These are phyloP conservation scores for Arthrobotrys sinensis DNA, from an alignment of 2,329 filamentous ascomycete genomes.

Conservation along the genomic window DNA sequence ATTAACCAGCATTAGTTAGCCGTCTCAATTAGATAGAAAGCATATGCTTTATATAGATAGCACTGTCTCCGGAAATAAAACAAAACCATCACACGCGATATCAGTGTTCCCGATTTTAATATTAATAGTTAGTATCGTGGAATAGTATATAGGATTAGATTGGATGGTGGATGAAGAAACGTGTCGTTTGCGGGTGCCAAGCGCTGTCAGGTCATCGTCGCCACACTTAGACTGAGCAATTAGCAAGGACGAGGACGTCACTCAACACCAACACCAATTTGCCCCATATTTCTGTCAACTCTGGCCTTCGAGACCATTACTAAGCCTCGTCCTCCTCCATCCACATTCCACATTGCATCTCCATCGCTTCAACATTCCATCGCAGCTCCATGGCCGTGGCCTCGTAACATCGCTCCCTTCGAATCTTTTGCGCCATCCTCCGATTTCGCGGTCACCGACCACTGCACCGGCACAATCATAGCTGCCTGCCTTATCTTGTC, in stretches of 20 bases:
- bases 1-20: too few relatives aligned
- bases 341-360: not conserved
- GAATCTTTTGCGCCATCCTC: not conserved
- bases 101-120: too few relatives aligned
- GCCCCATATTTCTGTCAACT: constrained; percentile 44
- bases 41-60: too few relatives aligned
- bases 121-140: too few relatives aligned
- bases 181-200: constrained; percentile 56
- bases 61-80: too few relatives aligned
- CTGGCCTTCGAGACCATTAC: constrained; percentile 37
- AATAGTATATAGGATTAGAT: too few relatives aligned
- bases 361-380: not conserved
- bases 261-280: constrained; percentile 40
- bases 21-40: too few relatives aligned
- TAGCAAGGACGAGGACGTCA: constrained; percentile 35
- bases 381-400: constrained; percentile 7
- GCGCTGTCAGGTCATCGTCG: constrained; percentile 55
- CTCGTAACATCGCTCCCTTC: constrained; percentile 10
- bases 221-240: constrained; percentile 25
- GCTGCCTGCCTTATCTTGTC: not conserved
- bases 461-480: not conserved
- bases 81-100: too few relatives aligned
- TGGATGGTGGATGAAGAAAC: constrained; percentile 31
- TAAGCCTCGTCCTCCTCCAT: not conserved
- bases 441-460: constrained; percentile 2